Evolutionary conservation across 139 green algal species (phyloP), one percentile per base, ranked within the genome.

Genomic region (Haematococcus lacustris): DNA sequence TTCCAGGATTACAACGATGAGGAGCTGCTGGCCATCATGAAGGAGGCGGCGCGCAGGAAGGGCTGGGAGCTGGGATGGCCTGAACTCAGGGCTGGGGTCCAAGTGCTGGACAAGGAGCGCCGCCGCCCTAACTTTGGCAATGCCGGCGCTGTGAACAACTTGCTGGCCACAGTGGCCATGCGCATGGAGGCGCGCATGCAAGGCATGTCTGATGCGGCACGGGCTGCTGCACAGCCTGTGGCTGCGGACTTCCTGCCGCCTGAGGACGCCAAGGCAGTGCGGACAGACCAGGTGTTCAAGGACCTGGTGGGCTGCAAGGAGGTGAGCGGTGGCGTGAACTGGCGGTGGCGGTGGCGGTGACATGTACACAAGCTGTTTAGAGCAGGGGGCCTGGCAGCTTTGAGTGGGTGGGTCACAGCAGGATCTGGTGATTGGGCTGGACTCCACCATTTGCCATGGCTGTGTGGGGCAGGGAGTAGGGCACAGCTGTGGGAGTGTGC

Each of bases 111-210:
- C 1, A 39, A 66, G 37, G 71, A 83, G 70, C 50, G 70, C 9
- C 71, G 74, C 53, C 74, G 74, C 40, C 81, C 78, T 50, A 87
- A 87, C 81, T 87, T 87, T 70, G 81, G 81, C n/a, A 87, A 87
- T 50, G 81, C 77, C 1, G 81, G 81, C 41, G 70, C 81, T 0
- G 81, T 87, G 25, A 83, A 84, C 64, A 87, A 84, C 75, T 75
- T 87, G 71, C 75, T 87, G 61, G 33, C 67, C 5, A 30, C 21
- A 3, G 80, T 57, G 1, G 66, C 40, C 38, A n/a, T 59, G 51
- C 68, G 77, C 50, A 77, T 79, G 77, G 73, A 83, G 73, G 53
- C 35, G 4, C 51, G 71, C 41, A 43, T 70, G 35, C 50, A 73
- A 2, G 35, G 7, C 1, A 30, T 68, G 43, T 3, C 50, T 3